phyloP scores from a whole-genome alignment of 1,284 basidiomycete genomes.

The Tausonia pullulans region DNA sequence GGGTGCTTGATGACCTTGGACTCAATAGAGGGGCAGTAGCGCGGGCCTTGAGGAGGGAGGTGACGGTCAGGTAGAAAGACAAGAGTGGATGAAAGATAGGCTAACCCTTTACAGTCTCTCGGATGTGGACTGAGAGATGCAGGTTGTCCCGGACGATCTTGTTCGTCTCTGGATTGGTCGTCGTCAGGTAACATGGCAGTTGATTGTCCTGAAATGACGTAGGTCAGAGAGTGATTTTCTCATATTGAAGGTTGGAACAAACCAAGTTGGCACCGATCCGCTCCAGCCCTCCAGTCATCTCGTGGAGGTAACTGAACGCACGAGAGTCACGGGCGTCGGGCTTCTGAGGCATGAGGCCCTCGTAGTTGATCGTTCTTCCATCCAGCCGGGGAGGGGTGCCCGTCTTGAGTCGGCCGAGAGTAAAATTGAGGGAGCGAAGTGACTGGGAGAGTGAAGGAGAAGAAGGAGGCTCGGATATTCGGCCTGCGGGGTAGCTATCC shows the following conservation, averaged over 20 bases:
- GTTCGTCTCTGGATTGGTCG: constrained; percentile 62
- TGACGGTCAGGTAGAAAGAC: neutral
- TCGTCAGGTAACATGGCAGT: constrained; percentile 59
- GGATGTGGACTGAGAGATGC: constrained; percentile 67
- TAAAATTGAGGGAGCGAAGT: constrained; percentile 61
- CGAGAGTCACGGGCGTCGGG: constrained; percentile 25
- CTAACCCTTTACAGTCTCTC: constrained; percentile 69
- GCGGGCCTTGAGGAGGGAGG: constrained; percentile 46
- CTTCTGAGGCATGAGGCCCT: constrained; percentile 45
- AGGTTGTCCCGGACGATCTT: constrained; percentile 59
- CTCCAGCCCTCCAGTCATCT: neutral
- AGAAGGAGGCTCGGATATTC: constrained; percentile 62
- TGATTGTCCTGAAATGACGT: constrained; percentile 48
- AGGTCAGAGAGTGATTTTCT: too few species aligned
- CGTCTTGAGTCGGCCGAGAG: constrained; percentile 71
- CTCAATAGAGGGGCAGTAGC: constrained; percentile 84
- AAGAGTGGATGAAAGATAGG: neutral
- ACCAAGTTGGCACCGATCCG: constrained; percentile 6
- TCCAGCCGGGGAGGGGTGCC: constrained; percentile 76
- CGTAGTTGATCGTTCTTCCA: constrained; percentile 57
- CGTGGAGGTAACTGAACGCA: constrained; percentile 20
- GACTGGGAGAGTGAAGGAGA: constrained; percentile 58
- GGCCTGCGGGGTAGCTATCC: constrained; percentile 68
- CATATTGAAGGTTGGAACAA: neutral
- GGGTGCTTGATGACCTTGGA: constrained; percentile 71